phyloP scores from a whole-genome alignment of 1,284 basidiomycete genomes.

The Malassezia yamatoensis region DNA sequence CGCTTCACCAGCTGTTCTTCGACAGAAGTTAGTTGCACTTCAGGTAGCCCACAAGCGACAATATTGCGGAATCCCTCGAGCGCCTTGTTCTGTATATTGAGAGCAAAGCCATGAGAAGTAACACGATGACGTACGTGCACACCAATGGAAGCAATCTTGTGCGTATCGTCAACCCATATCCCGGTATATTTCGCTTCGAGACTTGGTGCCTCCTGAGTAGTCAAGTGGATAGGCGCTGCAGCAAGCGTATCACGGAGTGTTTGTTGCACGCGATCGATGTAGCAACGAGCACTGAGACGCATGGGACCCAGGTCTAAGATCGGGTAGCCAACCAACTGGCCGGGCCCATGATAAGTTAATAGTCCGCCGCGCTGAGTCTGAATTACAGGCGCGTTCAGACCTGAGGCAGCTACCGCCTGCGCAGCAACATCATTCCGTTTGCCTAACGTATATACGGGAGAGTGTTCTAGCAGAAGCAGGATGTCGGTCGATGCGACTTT shows the following conservation, averaged over 20 bases:
- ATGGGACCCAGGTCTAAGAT: slow-evolving; percentile 67
- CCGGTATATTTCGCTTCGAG: slow-evolving; percentile 32
- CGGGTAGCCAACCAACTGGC: slow-evolving; percentile 91
- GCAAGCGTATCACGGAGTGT: slow-evolving; percentile 56
- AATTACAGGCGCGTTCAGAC: slow-evolving; percentile 76
- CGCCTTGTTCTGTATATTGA: slow-evolving; percentile 77
- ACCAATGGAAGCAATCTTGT: slow-evolving; percentile 86
- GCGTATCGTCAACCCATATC: slow-evolving; percentile 46
- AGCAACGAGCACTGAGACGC: slow-evolving; percentile 56
- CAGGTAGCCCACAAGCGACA: slow-evolving; percentile 82
- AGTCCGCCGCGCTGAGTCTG: slow-evolving; percentile 77
- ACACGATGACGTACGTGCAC: slow-evolving; percentile 90
- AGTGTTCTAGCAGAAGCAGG: slow-evolving; percentile 59
- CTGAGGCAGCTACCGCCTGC: slow-evolving; percentile 55
- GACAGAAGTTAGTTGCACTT: slow-evolving; percentile 61
- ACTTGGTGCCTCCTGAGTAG: slow-evolving; percentile 22
- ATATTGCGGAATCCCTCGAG: slow-evolving; percentile 68
- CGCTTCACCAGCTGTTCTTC: slow-evolving; percentile 17
- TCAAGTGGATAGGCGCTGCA: slow-evolving; percentile 50
- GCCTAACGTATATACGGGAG: slow-evolving; percentile 87
- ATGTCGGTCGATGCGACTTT: slow-evolving; percentile 50
- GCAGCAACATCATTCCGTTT: slow-evolving; percentile 59
- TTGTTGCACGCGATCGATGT: slow-evolving; percentile 62
- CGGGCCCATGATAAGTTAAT: slow-evolving; percentile 93
- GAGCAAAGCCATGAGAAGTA: slow-evolving; percentile 85